phyloP scores from a whole-genome alignment of 2,329 filamentous ascomycete species.

The Calonectria honghensis region DNA sequence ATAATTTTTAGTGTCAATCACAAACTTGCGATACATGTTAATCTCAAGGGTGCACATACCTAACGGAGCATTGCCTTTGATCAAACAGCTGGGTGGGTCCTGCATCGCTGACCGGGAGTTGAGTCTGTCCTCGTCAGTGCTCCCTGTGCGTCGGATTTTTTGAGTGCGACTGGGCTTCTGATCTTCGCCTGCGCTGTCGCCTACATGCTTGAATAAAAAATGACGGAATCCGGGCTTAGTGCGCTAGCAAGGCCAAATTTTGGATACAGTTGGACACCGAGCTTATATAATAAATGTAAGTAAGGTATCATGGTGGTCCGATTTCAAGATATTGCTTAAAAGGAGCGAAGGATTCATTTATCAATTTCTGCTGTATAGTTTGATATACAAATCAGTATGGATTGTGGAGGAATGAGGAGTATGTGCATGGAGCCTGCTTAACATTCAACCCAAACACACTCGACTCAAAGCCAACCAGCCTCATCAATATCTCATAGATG shows the following conservation, averaged over 20 bases:
- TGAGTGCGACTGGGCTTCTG: not conserved
- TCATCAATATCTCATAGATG: not conserved
- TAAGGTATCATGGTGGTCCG: not conserved
- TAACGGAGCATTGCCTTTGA: no score
- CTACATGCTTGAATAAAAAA: not conserved
- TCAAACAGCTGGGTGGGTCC: no score
- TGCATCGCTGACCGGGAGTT: no score
- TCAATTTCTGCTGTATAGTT: not conserved
- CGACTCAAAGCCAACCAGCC: not conserved
- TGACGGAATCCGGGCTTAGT: not conserved
- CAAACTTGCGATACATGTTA: no score
- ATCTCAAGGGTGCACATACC: no score
- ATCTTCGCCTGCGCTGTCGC: not conserved
- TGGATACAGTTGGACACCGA: not conserved
- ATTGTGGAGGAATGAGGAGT: not conserved
- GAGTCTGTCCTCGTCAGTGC: not conserved
- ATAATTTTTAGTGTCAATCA: no score
- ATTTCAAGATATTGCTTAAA: not conserved
- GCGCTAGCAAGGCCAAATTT: not conserved
- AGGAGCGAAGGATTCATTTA: not conserved
- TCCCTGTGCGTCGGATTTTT: not conserved
- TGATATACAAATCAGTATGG: not conserved
- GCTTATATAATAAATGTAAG: not conserved
- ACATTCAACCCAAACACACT: not conserved
- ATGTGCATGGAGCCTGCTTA: not conserved